Percentiles rank a stretch among this genome's conserved stretches.
Evolutionary conservation across 2,329 filamentous ascomycete genomes (phyloP).

Genomic region (Calonectria pseudoturangicola): DNA sequence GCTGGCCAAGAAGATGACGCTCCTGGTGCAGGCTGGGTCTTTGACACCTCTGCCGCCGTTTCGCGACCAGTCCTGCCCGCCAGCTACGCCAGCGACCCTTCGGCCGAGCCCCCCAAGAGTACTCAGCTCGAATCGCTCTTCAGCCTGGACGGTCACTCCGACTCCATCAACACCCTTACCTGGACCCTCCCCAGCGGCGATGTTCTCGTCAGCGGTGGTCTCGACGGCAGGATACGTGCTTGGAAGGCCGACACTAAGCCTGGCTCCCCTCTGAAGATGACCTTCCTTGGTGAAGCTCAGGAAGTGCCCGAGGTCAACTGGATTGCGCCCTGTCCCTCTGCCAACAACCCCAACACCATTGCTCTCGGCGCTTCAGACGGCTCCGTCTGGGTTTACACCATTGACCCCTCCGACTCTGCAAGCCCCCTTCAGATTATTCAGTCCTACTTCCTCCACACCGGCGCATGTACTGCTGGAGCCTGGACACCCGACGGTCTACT

Average conservation of each 20-base stretch:
- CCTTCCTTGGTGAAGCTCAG: slow-evolving; percentile 84
- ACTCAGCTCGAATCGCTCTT: slow-evolving; percentile 79
- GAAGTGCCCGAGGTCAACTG: slow-evolving; percentile 98
- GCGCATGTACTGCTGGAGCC: slow-evolving; percentile 88
- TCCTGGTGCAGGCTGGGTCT: slow-evolving; percentile 88
- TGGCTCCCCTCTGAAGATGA: slow-evolving; percentile 69
- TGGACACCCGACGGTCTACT: slow-evolving; percentile 93
- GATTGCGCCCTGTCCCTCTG: slow-evolving; percentile 84
- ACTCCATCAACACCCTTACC: slow-evolving; percentile 89
- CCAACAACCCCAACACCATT: slow-evolving; percentile 84
- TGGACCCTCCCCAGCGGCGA: slow-evolving; percentile 91
- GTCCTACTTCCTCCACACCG: slow-evolving; percentile 94
- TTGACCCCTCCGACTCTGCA: slow-evolving; percentile 78
- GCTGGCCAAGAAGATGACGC: slow-evolving; percentile 75
- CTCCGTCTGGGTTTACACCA: slow-evolving; percentile 95
- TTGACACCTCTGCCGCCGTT: slow-evolving; percentile 81
- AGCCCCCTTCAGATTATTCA: slow-evolving; percentile 87
- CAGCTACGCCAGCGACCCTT: slow-evolving; percentile 81
- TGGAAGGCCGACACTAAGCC: slow-evolving; percentile 74
- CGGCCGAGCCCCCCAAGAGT: slow-evolving; percentile 69
- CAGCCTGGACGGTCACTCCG: slow-evolving; percentile 90
- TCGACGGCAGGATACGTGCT: slow-evolving; percentile 88
- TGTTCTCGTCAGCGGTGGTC: slow-evolving; percentile 88
- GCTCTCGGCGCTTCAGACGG: slow-evolving; percentile 93
- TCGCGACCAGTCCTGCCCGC: slow-evolving; percentile 82